Evolutionary conservation across 1,284 basidiomycete genomes (phyloP), one percentile per base, ranked within the genome.

Genomic region (Irpex rosettiformis): DNA sequence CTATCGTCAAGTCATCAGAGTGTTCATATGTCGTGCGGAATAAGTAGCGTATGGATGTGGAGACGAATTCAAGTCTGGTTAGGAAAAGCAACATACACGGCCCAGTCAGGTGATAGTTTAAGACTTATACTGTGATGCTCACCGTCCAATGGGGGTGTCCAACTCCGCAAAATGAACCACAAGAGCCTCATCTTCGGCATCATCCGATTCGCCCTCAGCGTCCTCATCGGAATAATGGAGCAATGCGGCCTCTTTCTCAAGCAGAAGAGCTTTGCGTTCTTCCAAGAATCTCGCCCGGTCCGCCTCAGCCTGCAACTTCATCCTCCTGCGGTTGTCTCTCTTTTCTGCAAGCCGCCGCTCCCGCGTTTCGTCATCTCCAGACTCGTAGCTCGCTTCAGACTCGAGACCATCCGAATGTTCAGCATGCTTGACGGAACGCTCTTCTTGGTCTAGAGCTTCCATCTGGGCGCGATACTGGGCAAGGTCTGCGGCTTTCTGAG

Each of bases 1-100:
- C 85, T 64, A 90, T 81, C 13, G 80, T 82, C 72, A 90, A 75
- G 59, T 88, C 85, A 68, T 90, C 87, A 24, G 78, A 71, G 16
- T 74, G 62, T 61, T 81, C 83, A 70, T 87, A 87, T 24, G 88
- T 88, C 55, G 84, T 83, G 58, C 71, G 68, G 73, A 86, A 87
- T 49, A 90, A 78, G 66, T 87, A 79, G 1, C 75, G 70, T 53
- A 89, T 77, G 13, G 86, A 85, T 22, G 75, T 70, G 66, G 76
- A 77, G 58, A 87, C 76, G 70, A 89, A 89, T 37, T 77, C 72
- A 63, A 80, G 76, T 61, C 86, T 86, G 63, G 47, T 37, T 8
- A 45, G 47, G n/a, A n/a, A 28, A 4, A 59, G n/a, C 27, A 51
- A 27, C 4, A n/a, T n/a, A 52, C 48, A 54, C 55, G 33, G 16